Base-by-base conservation (phyloP, 768 basidiomycete genomes). In the Amanita subjunquillea region DNA sequence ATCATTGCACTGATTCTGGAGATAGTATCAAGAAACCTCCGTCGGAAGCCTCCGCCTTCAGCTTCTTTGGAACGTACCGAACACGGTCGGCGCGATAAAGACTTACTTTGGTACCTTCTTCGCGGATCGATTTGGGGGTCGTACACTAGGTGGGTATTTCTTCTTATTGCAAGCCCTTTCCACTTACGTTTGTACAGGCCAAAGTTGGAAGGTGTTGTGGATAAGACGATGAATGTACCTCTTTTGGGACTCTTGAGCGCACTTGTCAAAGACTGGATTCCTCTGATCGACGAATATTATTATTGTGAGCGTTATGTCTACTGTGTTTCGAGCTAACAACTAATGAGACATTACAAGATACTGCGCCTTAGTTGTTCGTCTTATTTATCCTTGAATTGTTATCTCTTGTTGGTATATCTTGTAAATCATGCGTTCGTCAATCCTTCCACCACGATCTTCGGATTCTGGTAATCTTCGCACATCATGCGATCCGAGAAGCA, bases 251-350 rank as follows among this genome's bases (percentile, higher is more conserved):
- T 90, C 45, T 65, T 89, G 38, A 74, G 87, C 57, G 78, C 82
- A 23, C 68, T 92, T 54, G 63, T 89, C 54, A 83, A 80, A 57
- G 89, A 91, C 60, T 92, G 91, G 90, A 80, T 92, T 57, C 91
- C 89, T 17, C 69, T 92, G 63, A 87, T 92, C 55, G 82, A 92
- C 63, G 87, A 88, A 62, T 92, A 92, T 69, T 84, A 92, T 71
- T 92, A 92, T 74, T 92, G 90, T 90, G 62, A 55, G 90, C 74
- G 36, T 25, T 17, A 8, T 17, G 20, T 20, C 30, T 43, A 36
- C 4, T 17, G 23, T 10, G 5, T 22, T 15, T 32, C 6, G 20
- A 13, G 25, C 34, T 32, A 8, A 27, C 27, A 36, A 23, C 48
- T 52, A 32, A 34, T 37, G 45, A 50, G 17, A 52, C 25, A 13